Base-by-base conservation (phyloP, 108 stramenopile genomes). In the Nitzschia sp. region DNA sequence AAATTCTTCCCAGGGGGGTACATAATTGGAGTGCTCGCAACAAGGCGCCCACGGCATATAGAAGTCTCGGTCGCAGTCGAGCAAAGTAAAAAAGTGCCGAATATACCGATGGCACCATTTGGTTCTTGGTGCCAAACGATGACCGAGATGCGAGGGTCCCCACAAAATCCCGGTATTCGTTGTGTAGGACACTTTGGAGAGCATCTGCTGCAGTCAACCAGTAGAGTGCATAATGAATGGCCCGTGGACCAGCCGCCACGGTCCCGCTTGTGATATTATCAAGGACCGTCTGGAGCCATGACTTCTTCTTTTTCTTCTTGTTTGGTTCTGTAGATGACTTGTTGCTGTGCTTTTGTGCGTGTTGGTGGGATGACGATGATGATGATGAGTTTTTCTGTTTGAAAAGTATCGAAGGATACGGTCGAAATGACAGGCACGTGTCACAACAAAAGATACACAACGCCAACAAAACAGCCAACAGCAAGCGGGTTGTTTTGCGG, bases 31-130 rank as follows among this genome's bases (percentile, higher is more conserved):
- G 22, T 16, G 65, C 64, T 31, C 73, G 33, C 5, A 74, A n/a
- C 33, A 74, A 53, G 9, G 73, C 73, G 1, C 73, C 73, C 22
- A 74, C 63, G 9, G 73, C 55, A 53, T 64, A 74, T 15, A 74
- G 58, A 13, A 74, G 45, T 47, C 73, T 35, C 33, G 73, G 73
- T 33, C 73, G 64, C 25, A 74, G 55, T 30, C 73, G 44, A 25
- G 73, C 73, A 66, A 74, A 74, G 45, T 64, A 63, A 60, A 74
- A 74, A 1, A 74, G 48, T 47, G 48, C 66, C 3, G 65, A 66
- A 57, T 74, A 74, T 11, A 74, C 65, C n/a, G 46, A 45, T 3
- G 47, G 59, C 15, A 68, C 67, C 44, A 68, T 28, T 0, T 44
- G 16, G 25, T 45, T 53, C 16, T 50, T n/a, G 48, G 8, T 19